Evolutionary conservation across 148 eudicot species (phyloP).

Genomic region (Rhododendron henanense): DNA sequence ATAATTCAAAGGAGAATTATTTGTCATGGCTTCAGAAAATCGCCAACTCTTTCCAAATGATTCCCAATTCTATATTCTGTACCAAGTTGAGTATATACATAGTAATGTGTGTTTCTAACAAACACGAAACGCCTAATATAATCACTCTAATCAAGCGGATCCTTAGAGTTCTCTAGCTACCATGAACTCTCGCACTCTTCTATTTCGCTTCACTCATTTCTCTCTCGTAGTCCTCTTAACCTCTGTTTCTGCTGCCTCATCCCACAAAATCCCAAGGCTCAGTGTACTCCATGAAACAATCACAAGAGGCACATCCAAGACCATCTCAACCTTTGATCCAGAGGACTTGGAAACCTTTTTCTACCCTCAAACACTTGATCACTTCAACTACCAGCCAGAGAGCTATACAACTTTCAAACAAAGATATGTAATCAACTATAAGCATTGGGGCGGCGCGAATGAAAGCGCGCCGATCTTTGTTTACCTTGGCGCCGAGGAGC

Average conservation of each 20-base stretch:
- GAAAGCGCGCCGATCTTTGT: slow-evolving; percentile 14
- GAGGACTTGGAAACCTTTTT: background rate
- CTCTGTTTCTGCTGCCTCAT: background rate
- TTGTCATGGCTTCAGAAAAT: background rate
- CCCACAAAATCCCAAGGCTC: background rate
- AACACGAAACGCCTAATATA: background rate
- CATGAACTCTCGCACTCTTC: background rate
- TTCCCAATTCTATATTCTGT: background rate
- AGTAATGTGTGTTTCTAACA: background rate
- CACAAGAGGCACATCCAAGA: background rate
- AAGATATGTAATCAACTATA: slow-evolving; percentile 5
- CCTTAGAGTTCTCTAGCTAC: background rate
- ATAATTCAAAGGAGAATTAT: background rate
- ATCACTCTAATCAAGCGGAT: too few species aligned
- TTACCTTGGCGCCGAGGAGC: slow-evolving; percentile 13
- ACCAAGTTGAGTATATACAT: background rate
- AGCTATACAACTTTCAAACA: slow-evolving; percentile 9
- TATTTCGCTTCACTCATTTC: background rate
- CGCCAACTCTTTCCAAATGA: background rate
- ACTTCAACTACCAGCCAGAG: slow-evolving; percentile 11
- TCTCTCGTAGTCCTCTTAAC: background rate
- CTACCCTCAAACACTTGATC: slow-evolving; percentile 18
- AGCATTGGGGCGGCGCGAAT: slow-evolving; percentile 15
- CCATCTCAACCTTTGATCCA: background rate
- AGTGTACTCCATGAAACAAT: background rate